phyloP scores from a whole-genome alignment of 2,329 filamentous ascomycete species.

The Alternaria triticimaculans region DNA sequence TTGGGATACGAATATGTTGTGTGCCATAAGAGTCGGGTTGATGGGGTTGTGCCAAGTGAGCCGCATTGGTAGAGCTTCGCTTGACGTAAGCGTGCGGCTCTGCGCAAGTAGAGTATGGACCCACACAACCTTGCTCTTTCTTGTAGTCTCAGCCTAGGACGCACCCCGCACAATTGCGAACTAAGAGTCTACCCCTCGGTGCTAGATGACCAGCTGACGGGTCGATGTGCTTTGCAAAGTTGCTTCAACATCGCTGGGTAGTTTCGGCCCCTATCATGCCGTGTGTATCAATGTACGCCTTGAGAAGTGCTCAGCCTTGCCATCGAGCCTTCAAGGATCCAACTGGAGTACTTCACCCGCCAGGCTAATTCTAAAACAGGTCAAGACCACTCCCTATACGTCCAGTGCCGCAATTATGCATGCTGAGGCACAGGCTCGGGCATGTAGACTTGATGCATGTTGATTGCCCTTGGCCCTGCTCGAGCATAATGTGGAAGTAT shows the following conservation, averaged over 20 bases:
- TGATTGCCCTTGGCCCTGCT: background rate
- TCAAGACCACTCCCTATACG: too few relatives aligned
- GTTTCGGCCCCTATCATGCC: background rate
- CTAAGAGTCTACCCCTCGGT: background rate
- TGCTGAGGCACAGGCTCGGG: too few relatives aligned
- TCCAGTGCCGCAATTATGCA: background rate
- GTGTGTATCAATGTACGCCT: background rate
- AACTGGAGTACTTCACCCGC: background rate
- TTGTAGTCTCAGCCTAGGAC: background rate
- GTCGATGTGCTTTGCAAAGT: background rate
- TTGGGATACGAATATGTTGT: background rate
- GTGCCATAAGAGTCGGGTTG: background rate
- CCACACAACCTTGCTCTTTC: background rate
- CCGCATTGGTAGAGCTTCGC: background rate
- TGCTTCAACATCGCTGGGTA: background rate
- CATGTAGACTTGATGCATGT: background rate
- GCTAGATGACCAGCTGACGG: background rate
- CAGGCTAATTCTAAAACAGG: background rate
- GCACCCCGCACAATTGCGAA: background rate
- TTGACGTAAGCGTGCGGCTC: background rate
- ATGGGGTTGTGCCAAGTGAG: background rate
- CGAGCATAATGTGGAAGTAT: background rate
- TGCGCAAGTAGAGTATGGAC: background rate
- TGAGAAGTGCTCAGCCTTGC: background rate
- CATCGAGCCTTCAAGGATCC: background rate